These are phyloP conservation scores for Annulohypoxylon truncatum DNA, from an alignment of 2,329 filamentous ascomycete genomes.

Conservation along the genomic window DNA sequence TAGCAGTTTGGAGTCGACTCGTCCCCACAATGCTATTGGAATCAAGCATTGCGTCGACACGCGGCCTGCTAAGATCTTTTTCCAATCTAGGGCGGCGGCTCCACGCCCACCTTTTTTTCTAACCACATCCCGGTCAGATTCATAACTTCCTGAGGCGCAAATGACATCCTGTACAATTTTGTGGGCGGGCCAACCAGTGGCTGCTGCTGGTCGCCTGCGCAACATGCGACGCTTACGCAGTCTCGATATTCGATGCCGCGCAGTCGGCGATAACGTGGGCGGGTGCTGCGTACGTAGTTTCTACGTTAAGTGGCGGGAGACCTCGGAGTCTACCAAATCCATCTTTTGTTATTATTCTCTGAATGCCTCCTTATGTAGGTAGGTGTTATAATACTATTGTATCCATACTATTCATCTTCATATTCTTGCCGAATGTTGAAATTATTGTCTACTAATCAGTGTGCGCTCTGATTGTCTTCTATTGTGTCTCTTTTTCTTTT, in stretches of 20 bases:
- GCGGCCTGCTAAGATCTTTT: constrained; percentile 34
- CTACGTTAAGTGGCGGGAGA: constrained; percentile 2
- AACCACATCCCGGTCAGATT: constrained; percentile 15
- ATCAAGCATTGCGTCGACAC: constrained; percentile 26
- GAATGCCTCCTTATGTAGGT: background rate
- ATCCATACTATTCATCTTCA: background rate
- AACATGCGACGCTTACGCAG: constrained; percentile 17
- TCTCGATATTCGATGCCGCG: constrained; percentile 7
- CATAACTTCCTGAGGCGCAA: constrained; percentile 3
- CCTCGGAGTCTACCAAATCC: background rate
- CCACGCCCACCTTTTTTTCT: constrained; percentile 26
- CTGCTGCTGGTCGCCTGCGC: background rate
- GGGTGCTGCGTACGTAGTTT: constrained; percentile 12
- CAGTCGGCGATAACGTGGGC: constrained; percentile 15
- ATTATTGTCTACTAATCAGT: background rate
- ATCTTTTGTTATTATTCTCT: background rate
- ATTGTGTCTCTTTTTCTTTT: background rate
- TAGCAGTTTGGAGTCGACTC: background rate
- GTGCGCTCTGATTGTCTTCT: constrained; percentile 12
- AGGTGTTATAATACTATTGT: constrained; percentile 5
- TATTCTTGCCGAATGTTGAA: background rate
- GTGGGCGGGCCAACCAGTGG: background rate
- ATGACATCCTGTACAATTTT: background rate
- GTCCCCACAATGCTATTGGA: constrained; percentile 17
- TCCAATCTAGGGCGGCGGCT: constrained; percentile 20